A percentile compares a stretch with the other conserved stretches of the same genome.
These are phyloP conservation scores for Tolypocladium album DNA, from an alignment of 2,329 filamentous ascomycete genomes.

Conservation along the genomic window DNA sequence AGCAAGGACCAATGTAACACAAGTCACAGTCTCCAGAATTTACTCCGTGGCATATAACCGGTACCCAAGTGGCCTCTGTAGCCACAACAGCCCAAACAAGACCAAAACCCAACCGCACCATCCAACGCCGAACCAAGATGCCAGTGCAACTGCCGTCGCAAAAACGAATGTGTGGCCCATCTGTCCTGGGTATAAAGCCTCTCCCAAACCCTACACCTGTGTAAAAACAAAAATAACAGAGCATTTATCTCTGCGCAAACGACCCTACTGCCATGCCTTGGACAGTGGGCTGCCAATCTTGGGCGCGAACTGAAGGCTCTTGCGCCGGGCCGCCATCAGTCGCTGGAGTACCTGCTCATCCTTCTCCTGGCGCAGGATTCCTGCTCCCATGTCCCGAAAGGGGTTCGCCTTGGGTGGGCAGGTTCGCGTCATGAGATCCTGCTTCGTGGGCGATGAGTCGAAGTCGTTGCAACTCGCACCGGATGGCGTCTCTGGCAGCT, in stretches of 20 bases:
- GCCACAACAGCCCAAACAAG: neutral
- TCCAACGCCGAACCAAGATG: neutral
- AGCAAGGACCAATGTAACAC: neutral
- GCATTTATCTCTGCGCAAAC: neutral
- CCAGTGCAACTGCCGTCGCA: neutral
- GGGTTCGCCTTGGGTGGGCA: conserved; percentile 40
- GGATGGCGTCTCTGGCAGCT: conserved; percentile 35
- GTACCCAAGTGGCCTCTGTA: neutral
- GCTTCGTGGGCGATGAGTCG: conserved; percentile 18
- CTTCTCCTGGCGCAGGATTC: conserved; percentile 37
- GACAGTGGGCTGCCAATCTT: conserved; percentile 64
- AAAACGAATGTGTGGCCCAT: neutral
- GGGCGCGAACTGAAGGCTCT: conserved; percentile 69
- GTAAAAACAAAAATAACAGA: neutral
- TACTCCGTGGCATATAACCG: neutral
- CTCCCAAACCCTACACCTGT: neutral
- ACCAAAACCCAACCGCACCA: neutral
- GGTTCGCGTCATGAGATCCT: conserved; percentile 36
- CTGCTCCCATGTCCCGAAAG: conserved; percentile 28
- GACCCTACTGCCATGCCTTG: conserved; percentile 34
- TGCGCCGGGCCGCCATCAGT: conserved; percentile 61
- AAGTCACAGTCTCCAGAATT: neutral
- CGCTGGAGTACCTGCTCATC: conserved; percentile 48
- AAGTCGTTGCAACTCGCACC: conserved; percentile 21
- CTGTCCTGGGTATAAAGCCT: neutral